These are phyloP conservation scores for Penicillium waksmanii DNA, from an alignment of 495 filamentous ascomycete species.

Conservation along the genomic window DNA sequence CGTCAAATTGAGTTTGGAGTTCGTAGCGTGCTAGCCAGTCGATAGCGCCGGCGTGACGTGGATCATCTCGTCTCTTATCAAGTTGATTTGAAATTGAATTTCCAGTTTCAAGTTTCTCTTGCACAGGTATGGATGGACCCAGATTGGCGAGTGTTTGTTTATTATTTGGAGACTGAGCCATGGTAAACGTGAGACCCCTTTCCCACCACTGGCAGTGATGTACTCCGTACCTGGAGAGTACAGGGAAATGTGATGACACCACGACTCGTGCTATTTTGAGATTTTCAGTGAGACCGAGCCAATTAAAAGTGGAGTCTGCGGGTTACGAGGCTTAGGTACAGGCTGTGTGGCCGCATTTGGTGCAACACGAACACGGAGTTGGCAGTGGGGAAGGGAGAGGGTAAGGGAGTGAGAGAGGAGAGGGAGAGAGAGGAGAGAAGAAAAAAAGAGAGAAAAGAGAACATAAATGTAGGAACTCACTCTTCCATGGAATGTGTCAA, in stretches of 20 bases:
- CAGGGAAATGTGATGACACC: slow-evolving; percentile 14
- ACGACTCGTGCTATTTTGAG: slow-evolving; percentile 18
- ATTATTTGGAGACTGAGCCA: not conserved
- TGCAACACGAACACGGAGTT: not conserved
- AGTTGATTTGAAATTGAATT: not conserved
- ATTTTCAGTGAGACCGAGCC: slow-evolving; percentile 29
- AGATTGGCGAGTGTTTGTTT: not conserved
- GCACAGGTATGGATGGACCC: too few species aligned
- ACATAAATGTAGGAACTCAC: too few species aligned
- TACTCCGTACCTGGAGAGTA: not conserved
- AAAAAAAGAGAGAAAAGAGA: too few species aligned
- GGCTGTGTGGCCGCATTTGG: slow-evolving; percentile 2
- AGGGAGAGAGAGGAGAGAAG: too few species aligned
- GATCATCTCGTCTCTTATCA: not conserved
- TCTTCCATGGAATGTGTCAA: too few species aligned
- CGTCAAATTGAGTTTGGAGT: not conserved
- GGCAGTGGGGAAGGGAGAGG: too few species aligned
- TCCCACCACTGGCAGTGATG: too few species aligned
- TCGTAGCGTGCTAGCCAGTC: not conserved
- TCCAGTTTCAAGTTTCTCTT: not conserved
- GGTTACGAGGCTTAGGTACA: not conserved
- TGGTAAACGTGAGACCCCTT: not conserved
- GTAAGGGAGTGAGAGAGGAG: too few species aligned
- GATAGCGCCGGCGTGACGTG: not conserved
- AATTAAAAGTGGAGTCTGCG: slow-evolving; percentile 9